A percentile compares a stretch with the other conserved stretches of the same genome.
Evolutionary conservation across 2,329 filamentous ascomycete genomes (phyloP).

Genomic region (Aspergillus ustus): DNA sequence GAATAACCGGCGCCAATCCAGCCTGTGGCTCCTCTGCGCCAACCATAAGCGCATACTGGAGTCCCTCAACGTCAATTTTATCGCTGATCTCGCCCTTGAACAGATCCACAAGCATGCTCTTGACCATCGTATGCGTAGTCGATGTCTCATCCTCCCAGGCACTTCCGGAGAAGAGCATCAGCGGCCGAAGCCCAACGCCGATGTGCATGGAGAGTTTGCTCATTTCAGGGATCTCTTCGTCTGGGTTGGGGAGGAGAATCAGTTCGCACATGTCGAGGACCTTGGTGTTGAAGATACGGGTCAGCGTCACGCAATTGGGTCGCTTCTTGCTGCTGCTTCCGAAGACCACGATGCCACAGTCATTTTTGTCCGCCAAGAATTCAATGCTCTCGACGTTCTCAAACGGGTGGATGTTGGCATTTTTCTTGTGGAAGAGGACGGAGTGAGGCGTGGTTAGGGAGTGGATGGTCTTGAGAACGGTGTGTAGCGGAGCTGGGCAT

Average conservation of each 20-base stretch:
- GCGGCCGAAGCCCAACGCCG: conserved; percentile 81
- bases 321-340: conserved; percentile 90
- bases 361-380: conserved; percentile 97
- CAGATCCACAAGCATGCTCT: conserved; percentile 85
- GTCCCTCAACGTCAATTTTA: conserved; percentile 90
- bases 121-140: conserved; percentile 82
- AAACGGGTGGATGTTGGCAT: conserved; percentile 85
- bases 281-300: conserved; percentile 82
- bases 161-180: conserved; percentile 88
- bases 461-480: conserved; percentile 83
- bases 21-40: conserved; percentile 68
- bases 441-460: conserved; percentile 81
- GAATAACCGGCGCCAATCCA: conserved; percentile 51
- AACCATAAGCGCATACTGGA: conserved; percentile 88
- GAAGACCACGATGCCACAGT: conserved; percentile 83
- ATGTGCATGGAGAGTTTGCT: conserved; percentile 65
- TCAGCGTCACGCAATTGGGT: conserved; percentile 84
- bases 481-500: conserved; percentile 80
- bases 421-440: conserved; percentile 97
- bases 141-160: conserved; percentile 81
- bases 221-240: conserved; percentile 40
- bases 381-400: conserved; percentile 86
- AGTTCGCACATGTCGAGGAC: conserved; percentile 95
- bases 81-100: conserved; percentile 81
- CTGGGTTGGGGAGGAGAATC: conserved; percentile 75